Evolutionary conservation across 192 early-diverging fungal species (phyloP).

Genomic region (Backusella westeae): DNA sequence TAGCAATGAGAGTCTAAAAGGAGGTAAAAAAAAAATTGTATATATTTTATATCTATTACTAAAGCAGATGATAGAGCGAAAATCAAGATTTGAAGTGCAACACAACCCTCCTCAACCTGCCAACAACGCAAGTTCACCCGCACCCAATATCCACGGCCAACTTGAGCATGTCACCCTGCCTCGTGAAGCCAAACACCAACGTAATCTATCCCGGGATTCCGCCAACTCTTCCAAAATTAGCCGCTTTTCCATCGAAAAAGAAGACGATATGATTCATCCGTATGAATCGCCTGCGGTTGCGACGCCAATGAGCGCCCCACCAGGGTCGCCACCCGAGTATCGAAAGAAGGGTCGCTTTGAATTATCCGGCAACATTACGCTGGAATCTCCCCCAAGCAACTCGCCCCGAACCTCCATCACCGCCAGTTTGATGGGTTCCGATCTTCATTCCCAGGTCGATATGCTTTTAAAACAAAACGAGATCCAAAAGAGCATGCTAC

Average conservation of each 20-base stretch:
- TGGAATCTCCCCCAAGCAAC: background rate
- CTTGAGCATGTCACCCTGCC: background rate
- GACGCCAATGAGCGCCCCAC: background rate
- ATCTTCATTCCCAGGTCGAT: constrained; percentile 39
- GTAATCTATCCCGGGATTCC: background rate
- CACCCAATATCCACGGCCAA: constrained; percentile 10
- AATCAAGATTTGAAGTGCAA: constrained; percentile 36
- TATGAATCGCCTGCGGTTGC: background rate
- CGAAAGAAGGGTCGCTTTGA: constrained; percentile 38
- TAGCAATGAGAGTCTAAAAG: constrained; percentile 5
- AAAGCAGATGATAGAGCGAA: constrained; percentile 14
- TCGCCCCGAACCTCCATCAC: background rate
- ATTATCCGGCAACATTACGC: constrained; percentile 4
- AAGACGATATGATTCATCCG: background rate
- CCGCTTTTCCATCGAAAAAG: constrained; percentile 7
- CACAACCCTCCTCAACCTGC: constrained; percentile 2
- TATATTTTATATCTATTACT: background rate
- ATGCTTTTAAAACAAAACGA: constrained; percentile 49
- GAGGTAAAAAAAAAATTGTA: background rate
- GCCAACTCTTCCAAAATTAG: background rate
- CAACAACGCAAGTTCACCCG: background rate
- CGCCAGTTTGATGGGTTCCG: background rate
- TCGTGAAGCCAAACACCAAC: background rate
- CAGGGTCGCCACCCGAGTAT: constrained; percentile 12
- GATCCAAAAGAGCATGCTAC: constrained; percentile 36